Percentiles rank a stretch among this genome's conserved stretches.
Evolutionary conservation across 768 basidiomycete species (phyloP).

Genomic region (Flagelloscypha sp.): DNA sequence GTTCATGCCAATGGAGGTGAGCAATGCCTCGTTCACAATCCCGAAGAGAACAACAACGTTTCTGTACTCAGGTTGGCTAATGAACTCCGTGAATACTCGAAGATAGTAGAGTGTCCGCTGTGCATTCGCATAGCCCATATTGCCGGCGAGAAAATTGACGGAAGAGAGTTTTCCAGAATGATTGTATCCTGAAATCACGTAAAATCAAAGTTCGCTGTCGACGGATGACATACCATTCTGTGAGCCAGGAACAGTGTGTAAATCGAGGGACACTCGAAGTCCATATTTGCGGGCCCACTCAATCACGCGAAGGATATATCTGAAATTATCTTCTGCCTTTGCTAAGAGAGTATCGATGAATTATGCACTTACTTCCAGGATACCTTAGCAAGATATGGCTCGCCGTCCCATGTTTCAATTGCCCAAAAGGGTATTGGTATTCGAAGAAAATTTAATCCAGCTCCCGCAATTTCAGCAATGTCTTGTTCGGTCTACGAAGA

Average conservation of each 20-base stretch:
- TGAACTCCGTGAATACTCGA: constrained; percentile 70
- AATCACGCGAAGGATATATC: constrained; percentile 67
- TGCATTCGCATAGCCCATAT: constrained; percentile 85
- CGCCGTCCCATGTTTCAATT: constrained; percentile 63
- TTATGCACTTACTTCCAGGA: constrained; percentile 55
- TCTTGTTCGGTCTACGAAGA: constrained; percentile 68
- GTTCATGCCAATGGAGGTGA: constrained; percentile 42
- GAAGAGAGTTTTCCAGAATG: constrained; percentile 50
- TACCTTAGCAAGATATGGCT: constrained; percentile 68
- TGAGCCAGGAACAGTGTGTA: constrained; percentile 72
- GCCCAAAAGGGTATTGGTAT: constrained; percentile 84
- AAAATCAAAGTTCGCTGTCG: background rate
- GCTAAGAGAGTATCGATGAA: background rate
- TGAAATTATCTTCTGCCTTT: constrained; percentile 13
- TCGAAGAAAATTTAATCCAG: constrained; percentile 79
- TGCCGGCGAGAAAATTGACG: constrained; percentile 58
- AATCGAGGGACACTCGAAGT: constrained; percentile 72
- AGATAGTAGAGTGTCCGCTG: constrained; percentile 72
- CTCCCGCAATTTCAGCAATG: constrained; percentile 77
- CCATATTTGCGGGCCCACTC: constrained; percentile 89
- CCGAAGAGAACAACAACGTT: constrained; percentile 53
- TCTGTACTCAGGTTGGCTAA: constrained; percentile 62
- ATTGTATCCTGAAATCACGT: constrained; percentile 34
- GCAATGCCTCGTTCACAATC: constrained; percentile 56
- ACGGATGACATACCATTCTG: constrained; percentile 47